Percentiles rank a stretch among this genome's conserved stretches.
phyloP scores from a whole-genome alignment of 805 yeast genomes.

The Hanseniaspora thailandica region DNA sequence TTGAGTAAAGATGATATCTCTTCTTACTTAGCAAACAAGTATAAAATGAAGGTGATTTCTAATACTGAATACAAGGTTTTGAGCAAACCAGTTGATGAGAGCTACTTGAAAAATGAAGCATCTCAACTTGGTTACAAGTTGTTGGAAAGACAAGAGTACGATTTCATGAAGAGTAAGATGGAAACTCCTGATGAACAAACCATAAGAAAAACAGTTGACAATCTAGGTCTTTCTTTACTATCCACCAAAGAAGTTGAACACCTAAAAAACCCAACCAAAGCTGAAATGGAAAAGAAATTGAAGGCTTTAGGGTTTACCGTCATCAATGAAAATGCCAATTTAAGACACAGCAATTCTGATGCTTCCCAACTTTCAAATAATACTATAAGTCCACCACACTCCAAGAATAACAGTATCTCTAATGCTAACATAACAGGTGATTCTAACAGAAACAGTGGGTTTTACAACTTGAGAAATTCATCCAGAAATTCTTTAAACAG shows the following conservation, averaged over 20 bases:
- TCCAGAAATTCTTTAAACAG: slow-evolving; percentile 4
- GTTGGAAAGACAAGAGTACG: slow-evolving; percentile 25
- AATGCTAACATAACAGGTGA: slow-evolving; percentile 14
- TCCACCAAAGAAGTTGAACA: slow-evolving; percentile 22
- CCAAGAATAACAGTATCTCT: slow-evolving; percentile 6
- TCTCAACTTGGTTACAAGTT: slow-evolving; percentile 20
- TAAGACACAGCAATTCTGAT: neutral
- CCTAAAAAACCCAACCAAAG: slow-evolving; percentile 22
- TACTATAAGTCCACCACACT: slow-evolving; percentile 11
- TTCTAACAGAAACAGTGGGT: slow-evolving; percentile 9
- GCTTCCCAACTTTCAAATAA: neutral
- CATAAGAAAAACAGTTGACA: slow-evolving; percentile 17
- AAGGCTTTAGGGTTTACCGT: slow-evolving; percentile 25
- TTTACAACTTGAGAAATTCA: neutral
- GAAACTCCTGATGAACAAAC: slow-evolving; percentile 22
- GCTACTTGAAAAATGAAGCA: slow-evolving; percentile 22
- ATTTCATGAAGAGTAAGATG: slow-evolving; percentile 18
- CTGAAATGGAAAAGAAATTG: slow-evolving; percentile 26
- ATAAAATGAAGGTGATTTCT: slow-evolving; percentile 21
- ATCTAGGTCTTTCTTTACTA: slow-evolving; percentile 21
- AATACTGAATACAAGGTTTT: slow-evolving; percentile 23
- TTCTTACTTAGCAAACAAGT: slow-evolving; percentile 18
- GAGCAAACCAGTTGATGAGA: slow-evolving; percentile 17
- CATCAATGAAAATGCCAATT: slow-evolving; percentile 19
- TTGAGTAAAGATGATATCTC: slow-evolving; percentile 20